These are phyloP conservation scores for Rhynchospora pubera DNA, from an alignment of 176 grass and related monocot genomes.

Conservation along the genomic window DNA sequence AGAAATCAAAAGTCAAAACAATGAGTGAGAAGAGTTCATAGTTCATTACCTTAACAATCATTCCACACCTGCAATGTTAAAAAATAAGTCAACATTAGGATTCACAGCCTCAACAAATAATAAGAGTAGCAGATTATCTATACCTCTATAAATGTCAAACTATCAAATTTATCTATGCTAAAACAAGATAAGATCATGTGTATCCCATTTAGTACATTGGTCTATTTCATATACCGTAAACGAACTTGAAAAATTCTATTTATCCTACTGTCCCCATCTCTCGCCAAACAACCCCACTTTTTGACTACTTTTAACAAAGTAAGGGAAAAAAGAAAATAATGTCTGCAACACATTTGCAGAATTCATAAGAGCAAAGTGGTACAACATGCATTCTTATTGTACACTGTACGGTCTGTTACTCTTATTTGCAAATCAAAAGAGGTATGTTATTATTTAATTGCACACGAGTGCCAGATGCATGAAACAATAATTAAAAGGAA, in stretches of 20 bases:
- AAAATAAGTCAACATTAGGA: not conserved
- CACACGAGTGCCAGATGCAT: not conserved
- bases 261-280: too few relatives aligned
- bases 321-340: too few relatives aligned
- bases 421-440: not conserved
- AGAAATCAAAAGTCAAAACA: not conserved
- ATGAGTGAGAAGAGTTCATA: not conserved
- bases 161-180: not conserved
- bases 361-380: not conserved
- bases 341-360: not conserved
- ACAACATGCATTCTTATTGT: not conserved
- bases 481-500: not conserved
- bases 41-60: constrained; percentile 68
- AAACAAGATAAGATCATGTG: not conserved
- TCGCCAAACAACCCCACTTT: too few relatives aligned
- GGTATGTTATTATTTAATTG: not conserved
- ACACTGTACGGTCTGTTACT: not conserved
- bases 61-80: constrained; percentile 53
- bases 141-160: not conserved
- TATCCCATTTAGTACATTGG: not conserved
- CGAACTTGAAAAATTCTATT: too few relatives aligned
- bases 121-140: not conserved
- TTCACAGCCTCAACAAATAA: not conserved
- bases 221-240: too few relatives aligned
- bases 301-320: too few relatives aligned